A percentile compares a stretch with the other conserved stretches of the same genome.
Conservation (phyloP, 1,139 yeast genomes). For the Entelexis paramagnoliae region DNA sequence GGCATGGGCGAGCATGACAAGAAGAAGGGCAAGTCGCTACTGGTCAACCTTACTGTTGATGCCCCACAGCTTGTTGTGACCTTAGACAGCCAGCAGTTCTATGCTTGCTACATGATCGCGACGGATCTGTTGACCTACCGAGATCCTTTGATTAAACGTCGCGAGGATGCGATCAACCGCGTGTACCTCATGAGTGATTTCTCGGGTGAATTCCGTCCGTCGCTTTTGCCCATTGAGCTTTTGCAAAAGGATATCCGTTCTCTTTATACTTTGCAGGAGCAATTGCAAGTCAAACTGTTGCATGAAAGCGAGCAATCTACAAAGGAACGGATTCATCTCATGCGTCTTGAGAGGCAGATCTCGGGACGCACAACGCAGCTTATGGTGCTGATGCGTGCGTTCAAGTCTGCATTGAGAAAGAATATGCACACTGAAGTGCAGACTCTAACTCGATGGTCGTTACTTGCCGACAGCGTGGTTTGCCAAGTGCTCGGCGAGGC, state of each 20-base stretch:
- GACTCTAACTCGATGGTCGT: slow-evolving; percentile 44
- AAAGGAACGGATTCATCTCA: slow-evolving; percentile 24
- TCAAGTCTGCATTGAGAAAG: slow-evolving; percentile 43
- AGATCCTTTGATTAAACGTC: slow-evolving; percentile 49
- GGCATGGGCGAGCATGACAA: slow-evolving; percentile 16
- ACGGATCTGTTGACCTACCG: slow-evolving; percentile 57
- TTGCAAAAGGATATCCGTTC: slow-evolving; percentile 49
- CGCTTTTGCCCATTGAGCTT: slow-evolving; percentile 43
- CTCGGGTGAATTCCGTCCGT: slow-evolving; percentile 44
- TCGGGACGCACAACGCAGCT: slow-evolving; percentile 51
- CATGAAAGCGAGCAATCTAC: not conserved
- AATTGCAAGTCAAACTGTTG: slow-evolving; percentile 30
- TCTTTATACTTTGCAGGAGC: slow-evolving; percentile 39
- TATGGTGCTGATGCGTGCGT: slow-evolving; percentile 55
- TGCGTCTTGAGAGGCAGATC: slow-evolving; percentile 45
- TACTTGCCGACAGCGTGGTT: slow-evolving; percentile 61
- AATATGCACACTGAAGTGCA: slow-evolving; percentile 35
- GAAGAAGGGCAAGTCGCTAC: slow-evolving; percentile 9
- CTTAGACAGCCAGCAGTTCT: slow-evolving; percentile 67
- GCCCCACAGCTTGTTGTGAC: slow-evolving; percentile 59
- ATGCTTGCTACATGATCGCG: slow-evolving; percentile 51
- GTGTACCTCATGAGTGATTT: slow-evolving; percentile 60
- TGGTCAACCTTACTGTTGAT: slow-evolving; percentile 34
- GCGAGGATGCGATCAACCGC: slow-evolving; percentile 53
- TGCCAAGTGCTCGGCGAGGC: slow-evolving; percentile 58